These are phyloP conservation scores for Quercus tomentella DNA, from an alignment of 331 rosid genomes.

Conservation along the genomic window DNA sequence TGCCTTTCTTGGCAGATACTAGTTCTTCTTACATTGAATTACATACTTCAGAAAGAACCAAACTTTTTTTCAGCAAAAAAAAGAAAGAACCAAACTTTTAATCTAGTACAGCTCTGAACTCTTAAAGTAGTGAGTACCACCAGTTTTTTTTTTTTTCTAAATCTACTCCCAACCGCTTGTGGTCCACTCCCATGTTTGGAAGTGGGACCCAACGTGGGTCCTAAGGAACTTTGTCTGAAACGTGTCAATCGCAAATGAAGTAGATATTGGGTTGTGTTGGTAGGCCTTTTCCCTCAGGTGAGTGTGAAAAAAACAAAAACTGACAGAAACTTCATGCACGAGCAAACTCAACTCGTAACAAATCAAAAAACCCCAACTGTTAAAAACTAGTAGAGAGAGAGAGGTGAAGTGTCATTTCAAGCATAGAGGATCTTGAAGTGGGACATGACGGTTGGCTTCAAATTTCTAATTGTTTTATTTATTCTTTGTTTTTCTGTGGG, in stretches of 20 bases:
- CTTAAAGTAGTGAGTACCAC: too few species aligned
- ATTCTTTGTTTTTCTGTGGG: neutral
- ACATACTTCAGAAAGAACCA: too few species aligned
- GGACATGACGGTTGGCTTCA: constrained; percentile 1
- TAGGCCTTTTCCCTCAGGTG: neutral
- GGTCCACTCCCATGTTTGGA: too few species aligned
- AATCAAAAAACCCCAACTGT: neutral
- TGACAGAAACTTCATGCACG: neutral
- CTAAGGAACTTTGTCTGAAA: neutral
- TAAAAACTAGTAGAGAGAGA: neutral
- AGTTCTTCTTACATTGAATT: too few species aligned
- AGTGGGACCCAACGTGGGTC: neutral
- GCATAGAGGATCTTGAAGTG: constrained; percentile 18
- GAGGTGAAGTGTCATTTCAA: constrained; percentile 30
- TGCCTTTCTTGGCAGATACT: neutral
- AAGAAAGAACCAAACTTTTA: too few species aligned
- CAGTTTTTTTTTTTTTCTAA: neutral
- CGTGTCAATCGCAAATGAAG: neutral
- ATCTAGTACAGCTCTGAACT: neutral
- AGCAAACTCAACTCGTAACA: neutral
- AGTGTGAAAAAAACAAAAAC: too few species aligned
- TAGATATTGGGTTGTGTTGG: too few species aligned
- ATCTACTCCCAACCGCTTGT: too few species aligned
- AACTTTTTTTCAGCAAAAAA: too few species aligned
- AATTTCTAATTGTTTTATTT: neutral